Base-by-base conservation (phyloP, 148 eudicot genomes). In the Simmondsia chinensis region DNA sequence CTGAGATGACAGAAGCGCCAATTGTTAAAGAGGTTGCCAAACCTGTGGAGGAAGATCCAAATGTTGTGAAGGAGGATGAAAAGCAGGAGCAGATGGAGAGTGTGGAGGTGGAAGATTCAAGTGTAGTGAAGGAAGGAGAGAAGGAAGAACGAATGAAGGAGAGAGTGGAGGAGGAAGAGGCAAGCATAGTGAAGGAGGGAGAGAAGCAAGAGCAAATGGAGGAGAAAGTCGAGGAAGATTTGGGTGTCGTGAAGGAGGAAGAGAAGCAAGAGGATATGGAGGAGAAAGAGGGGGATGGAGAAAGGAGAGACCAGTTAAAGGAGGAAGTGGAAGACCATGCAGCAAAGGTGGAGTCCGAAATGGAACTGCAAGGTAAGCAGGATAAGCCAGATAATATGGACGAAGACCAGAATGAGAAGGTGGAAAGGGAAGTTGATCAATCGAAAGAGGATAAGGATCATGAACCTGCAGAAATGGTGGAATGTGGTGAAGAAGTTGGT, bases 401-500 rank as follows among this genome's bases (percentile, higher is more conserved):
- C 20, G 64, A 51, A 39, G 63, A 56, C 38, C 14, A 19, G 20
- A 30, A 19, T 25, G 68, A 56, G 46, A 59, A 50, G 39, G 23
- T 22, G 19, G 68, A 65, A 43, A 59, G 43, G 25, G 56, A 59
- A 20, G 69, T 11, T 50, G 27, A 51, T 23, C 49, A 60, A 31
- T 19, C 23, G 4, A 50, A 75, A 39, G 65, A 43, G 43, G 71
- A 67, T 29, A 64, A 64, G 26, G 48, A 20, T 49, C 43, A 53
- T 33, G 51, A 33, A 40, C 57, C 64, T 13, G 83, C 60, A 39
- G 70, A 58, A 51, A 57, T 53, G 41, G 74, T 52, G 47, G 83
- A 61, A 22, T 59, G 50, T 54, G 75, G 58, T 39, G 71, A 72
- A 46, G 64, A 75, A 35, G 82, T 66, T 46, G 59, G 58, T 35